These are phyloP conservation scores for Hydrangea macrophylla DNA, from an alignment of 148 eudicot species.

Conservation along the genomic window DNA sequence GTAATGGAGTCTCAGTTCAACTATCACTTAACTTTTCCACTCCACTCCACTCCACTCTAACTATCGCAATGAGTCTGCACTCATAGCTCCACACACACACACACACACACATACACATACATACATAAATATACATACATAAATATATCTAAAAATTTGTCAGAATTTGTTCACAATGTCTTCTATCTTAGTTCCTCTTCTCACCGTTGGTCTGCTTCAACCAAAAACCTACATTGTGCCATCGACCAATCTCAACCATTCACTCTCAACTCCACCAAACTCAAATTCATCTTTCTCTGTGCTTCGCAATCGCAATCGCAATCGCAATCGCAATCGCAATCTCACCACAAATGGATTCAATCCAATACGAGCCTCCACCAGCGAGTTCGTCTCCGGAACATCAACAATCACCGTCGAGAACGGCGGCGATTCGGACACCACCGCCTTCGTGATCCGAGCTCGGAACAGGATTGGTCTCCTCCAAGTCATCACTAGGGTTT, in stretches of 20 bases:
- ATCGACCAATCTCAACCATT: not conserved
- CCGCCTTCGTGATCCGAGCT: constrained; percentile 12
- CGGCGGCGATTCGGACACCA: constrained; percentile 6
- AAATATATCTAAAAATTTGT: too few relatives aligned
- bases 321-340: too few relatives aligned
- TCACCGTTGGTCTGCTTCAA: not conserved
- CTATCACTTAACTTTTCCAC: too few relatives aligned
- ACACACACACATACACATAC: too few relatives aligned
- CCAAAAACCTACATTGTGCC: not conserved
- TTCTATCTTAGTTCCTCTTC: not conserved
- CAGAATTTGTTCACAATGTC: not conserved
- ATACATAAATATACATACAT: too few relatives aligned
- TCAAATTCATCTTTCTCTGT: not conserved
- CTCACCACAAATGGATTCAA: not conserved
- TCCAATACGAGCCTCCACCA: not conserved
- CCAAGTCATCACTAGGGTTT: constrained; percentile 20
- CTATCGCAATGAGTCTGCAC: too few relatives aligned
- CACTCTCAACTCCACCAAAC: not conserved
- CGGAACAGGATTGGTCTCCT: constrained; percentile 6
- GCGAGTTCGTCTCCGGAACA: not conserved
- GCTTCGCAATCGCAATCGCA: too few relatives aligned
- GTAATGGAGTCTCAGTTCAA: too few relatives aligned
- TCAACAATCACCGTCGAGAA: constrained; percentile 12
- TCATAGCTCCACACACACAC: too few relatives aligned
- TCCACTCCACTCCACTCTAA: too few relatives aligned